phyloP scores from a whole-genome alignment of 1,139 yeast species.

The Candida labiduridarum region DNA sequence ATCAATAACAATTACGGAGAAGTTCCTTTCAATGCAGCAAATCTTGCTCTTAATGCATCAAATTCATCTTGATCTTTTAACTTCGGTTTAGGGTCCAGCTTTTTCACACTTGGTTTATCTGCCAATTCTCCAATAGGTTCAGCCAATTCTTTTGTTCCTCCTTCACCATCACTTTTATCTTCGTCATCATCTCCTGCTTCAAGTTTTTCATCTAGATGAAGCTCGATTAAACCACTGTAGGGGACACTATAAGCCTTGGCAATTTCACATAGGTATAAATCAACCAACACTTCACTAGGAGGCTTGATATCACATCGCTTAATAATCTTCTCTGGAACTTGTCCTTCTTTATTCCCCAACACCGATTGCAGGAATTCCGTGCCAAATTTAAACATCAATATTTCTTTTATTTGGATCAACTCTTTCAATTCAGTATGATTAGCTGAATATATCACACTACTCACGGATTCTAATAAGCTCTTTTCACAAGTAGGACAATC shows the following conservation, averaged over 20 bases:
- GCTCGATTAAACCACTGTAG: constrained; percentile 57
- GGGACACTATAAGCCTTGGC: constrained; percentile 81
- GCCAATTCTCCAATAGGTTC: constrained; percentile 21
- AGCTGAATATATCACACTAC: constrained; percentile 69
- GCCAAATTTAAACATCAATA: constrained; percentile 67
- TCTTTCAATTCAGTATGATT: constrained; percentile 80
- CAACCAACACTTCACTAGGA: constrained; percentile 67
- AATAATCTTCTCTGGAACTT: constrained; percentile 66
- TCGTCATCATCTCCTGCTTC: constrained; percentile 19
- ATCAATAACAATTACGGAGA: background rate
- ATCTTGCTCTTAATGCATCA: constrained; percentile 46
- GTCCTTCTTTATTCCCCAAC: constrained; percentile 53
- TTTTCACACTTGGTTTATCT: constrained; percentile 16
- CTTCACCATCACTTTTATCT: constrained; percentile 25
- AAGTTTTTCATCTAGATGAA: constrained; percentile 24
- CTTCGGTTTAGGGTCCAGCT: constrained; percentile 9
- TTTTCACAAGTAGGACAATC: constrained; percentile 55
- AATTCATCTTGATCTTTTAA: constrained; percentile 29
- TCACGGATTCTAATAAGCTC: constrained; percentile 73
- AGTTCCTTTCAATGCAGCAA: constrained; percentile 43
- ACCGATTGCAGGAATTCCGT: constrained; percentile 61
- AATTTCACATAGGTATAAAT: constrained; percentile 74
- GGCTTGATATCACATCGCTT: constrained; percentile 67
- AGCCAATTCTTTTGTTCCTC: constrained; percentile 20
- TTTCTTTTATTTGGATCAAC: constrained; percentile 59